Base-by-base conservation (phyloP, 441 rosid genomes). In the Gossypium trilobum region DNA sequence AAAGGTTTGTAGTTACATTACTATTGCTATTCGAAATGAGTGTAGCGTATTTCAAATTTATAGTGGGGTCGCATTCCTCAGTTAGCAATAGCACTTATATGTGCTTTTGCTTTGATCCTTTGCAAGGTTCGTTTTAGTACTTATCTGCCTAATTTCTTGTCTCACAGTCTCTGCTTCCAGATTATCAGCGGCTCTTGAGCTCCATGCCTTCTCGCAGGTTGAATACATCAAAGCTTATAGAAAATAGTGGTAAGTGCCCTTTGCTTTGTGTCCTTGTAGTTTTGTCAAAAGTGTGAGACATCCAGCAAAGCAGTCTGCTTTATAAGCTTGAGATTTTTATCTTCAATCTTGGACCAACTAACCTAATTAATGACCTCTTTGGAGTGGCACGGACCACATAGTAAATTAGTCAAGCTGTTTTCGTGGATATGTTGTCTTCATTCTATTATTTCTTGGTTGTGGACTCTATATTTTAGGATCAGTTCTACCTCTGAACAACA, bases 151-250 rank as follows among this genome's bases (percentile, higher is more conserved):
- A 70, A 61, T 83, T 79, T 85, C 73, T 80, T 81, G 81, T 80
- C 74, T 77, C 87, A 73, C 96, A 95, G 99, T 88, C 98, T 80
- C 87, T 95, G 84, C 99, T 95, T 90, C 98, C 96, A 85, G 99
- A 95, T 91, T 95, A 95, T 83, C 99, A 95, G 88, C 91, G 99
- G 73, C 92, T 95, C 68, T 85, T 95, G 83, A 95, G 99, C 83
- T 95, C 99, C 78, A 84, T 80, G 89, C 98, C 99, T 74, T 87
- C 98, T 77, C 99, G 99, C 80, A 95, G 99, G 86, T 80, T 95
- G 89, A 95, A 95, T 82, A 82, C 97, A 71, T 82, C 98, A 59
- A 95, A 95, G 82, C 96, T 95, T 74, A 75, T 93, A 70, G 99
- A 95, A 82, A 92, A 95, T 79, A 88, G 99, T 72, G 98, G 99